A percentile compares a stretch with the other conserved stretches of the same genome.
Conservation (phyloP, 345 rosid species). For the Microthlaspi erraticum region DNA sequence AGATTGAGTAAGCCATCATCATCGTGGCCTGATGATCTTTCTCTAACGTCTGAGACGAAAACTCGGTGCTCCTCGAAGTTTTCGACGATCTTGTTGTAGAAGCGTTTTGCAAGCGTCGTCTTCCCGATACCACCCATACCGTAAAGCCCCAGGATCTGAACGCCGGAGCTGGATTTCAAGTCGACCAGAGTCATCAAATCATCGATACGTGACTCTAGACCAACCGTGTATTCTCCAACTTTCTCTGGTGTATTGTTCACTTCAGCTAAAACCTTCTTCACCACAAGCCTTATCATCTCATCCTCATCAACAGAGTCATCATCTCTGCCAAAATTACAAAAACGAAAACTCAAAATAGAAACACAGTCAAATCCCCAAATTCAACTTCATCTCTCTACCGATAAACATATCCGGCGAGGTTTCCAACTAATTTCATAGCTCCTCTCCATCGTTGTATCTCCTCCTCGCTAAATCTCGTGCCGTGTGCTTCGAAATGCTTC, state of each 20-base stretch:
- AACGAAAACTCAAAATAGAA: not conserved
- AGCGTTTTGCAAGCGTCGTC: slow-evolving; percentile 42
- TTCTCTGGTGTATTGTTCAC: slow-evolving; percentile 56
- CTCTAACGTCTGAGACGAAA: slow-evolving; percentile 46
- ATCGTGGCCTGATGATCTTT: slow-evolving; percentile 18
- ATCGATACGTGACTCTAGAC: slow-evolving; percentile 26
- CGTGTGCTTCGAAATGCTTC: slow-evolving; percentile 40
- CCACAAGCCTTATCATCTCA: slow-evolving; percentile 45
- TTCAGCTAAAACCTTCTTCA: slow-evolving; percentile 51
- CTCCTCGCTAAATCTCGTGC: slow-evolving; percentile 32
- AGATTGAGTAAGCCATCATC: slow-evolving; percentile 47
- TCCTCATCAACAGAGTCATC: not conserved
- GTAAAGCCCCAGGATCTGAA: slow-evolving; percentile 40
- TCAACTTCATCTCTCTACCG: slow-evolving; percentile 11
- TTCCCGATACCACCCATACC: slow-evolving; percentile 55
- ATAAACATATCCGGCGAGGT: slow-evolving; percentile 45
- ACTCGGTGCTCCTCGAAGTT: slow-evolving; percentile 30
- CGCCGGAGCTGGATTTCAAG: not conserved
- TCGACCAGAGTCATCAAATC: slow-evolving; percentile 6
- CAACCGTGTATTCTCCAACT: slow-evolving; percentile 48
- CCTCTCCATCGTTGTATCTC: slow-evolving; percentile 47
- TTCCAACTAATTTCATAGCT: slow-evolving; percentile 55
- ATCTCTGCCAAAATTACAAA: slow-evolving; percentile 8
- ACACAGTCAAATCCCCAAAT: not conserved
- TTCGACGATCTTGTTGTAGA: slow-evolving; percentile 16